A percentile compares a stretch with the other conserved stretches of the same genome.
Evolutionary conservation across 192 early-diverging fungal genomes (phyloP).

Genomic region (Coemansia sp.): DNA sequence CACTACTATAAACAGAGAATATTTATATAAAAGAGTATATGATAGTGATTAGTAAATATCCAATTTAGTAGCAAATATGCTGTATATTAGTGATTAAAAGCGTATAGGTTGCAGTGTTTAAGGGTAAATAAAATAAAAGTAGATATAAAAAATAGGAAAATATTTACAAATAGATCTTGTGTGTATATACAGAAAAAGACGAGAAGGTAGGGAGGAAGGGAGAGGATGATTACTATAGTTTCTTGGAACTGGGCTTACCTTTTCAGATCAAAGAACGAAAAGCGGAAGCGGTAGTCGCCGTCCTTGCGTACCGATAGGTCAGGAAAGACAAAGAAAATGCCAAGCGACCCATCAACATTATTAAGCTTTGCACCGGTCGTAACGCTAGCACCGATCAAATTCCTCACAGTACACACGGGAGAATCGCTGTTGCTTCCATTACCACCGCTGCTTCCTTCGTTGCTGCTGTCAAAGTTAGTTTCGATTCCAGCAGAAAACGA

Average conservation of each 20-base stretch:
- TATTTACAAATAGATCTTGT: no score
- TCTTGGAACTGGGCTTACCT: constrained; percentile 17
- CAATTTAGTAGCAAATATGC: constrained; percentile 47
- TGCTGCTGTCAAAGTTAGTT: background rate
- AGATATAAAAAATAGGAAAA: background rate
- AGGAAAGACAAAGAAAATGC: constrained; percentile 77
- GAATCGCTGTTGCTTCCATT: background rate
- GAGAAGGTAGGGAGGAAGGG: no score
- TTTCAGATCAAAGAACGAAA: constrained; percentile 63
- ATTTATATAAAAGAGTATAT: constrained; percentile 6
- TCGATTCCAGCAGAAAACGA: constrained; percentile 27
- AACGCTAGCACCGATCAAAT: constrained; percentile 63
- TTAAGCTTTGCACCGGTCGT: constrained; percentile 59
- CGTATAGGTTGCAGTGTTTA: no score
- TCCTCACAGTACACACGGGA: constrained; percentile 32
- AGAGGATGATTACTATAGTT: no score
- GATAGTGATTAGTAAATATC: constrained; percentile 2
- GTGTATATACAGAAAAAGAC: no score
- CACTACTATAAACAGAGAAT: constrained; percentile 2
- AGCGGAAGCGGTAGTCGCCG: constrained; percentile 61
- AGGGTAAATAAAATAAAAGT: background rate
- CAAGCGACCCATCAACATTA: constrained; percentile 55
- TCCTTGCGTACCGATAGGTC: constrained; percentile 74
- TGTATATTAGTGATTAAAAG: no score
- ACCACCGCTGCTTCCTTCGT: constrained; percentile 1